Evolutionary conservation across 345 rosid species (phyloP).

Genomic region (Gossypium arboreum): DNA sequence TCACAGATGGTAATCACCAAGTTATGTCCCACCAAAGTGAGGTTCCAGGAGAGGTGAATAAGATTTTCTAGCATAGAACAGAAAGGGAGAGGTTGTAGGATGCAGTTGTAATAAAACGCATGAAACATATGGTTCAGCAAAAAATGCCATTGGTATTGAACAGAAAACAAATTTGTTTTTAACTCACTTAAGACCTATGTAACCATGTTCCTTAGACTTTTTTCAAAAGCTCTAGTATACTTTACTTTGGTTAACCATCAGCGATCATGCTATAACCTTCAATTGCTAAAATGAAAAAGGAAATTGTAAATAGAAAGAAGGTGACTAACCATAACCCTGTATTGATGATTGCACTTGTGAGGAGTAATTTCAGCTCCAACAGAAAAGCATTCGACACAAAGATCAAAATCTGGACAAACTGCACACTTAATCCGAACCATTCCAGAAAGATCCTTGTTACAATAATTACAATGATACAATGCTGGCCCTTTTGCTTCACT

Average conservation of each 20-base stretch:
- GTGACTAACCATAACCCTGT: conserved; percentile 81
- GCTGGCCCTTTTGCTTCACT: conserved; percentile 45
- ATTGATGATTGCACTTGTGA: conserved; percentile 72
- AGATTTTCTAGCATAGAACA: background rate
- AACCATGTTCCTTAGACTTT: background rate
- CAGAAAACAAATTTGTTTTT: background rate
- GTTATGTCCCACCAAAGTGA: background rate
- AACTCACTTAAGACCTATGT: background rate
- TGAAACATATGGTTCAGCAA: background rate
- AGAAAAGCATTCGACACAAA: conserved; percentile 83
- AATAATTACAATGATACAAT: conserved; percentile 83
- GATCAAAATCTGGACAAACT: conserved; percentile 81
- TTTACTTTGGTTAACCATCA: conserved; percentile 1
- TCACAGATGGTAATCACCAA: background rate
- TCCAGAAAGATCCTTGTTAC: conserved; percentile 85
- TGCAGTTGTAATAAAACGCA: background rate
- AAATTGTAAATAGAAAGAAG: background rate
- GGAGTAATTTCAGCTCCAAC: conserved; percentile 79
- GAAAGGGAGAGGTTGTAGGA: background rate
- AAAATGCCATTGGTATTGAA: background rate
- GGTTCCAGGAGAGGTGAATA: background rate
- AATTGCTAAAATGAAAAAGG: background rate
- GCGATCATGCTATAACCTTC: background rate
- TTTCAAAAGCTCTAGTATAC: conserved; percentile 4
- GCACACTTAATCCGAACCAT: conserved; percentile 84